Percentiles rank a stretch among this genome's conserved stretches.
These are phyloP conservation scores for Cystobasidium sp. DNA, from an alignment of 1,284 basidiomycete species.

Conservation along the genomic window DNA sequence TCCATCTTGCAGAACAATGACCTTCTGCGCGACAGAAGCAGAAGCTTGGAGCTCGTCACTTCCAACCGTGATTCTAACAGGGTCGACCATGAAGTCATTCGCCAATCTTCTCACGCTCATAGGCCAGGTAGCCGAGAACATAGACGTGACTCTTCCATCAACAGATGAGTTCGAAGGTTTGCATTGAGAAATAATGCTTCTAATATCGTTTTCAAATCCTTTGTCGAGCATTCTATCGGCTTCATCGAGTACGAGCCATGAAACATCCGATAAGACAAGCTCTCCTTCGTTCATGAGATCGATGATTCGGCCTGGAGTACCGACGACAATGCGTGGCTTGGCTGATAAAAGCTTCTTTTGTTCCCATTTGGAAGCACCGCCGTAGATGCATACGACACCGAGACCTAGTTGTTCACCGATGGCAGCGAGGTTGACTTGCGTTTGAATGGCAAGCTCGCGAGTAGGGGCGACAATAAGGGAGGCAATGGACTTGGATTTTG, in stretches of 20 bases:
- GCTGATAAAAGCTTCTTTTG: constrained; percentile 70
- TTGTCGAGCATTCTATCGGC: constrained; percentile 98
- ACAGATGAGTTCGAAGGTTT: constrained; percentile 61
- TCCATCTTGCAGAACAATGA: constrained; percentile 88
- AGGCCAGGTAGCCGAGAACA: constrained; percentile 96
- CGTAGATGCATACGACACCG: constrained; percentile 83
- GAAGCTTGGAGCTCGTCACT: constrained; percentile 95
- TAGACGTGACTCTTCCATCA: constrained; percentile 57
- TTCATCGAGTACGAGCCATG: constrained; percentile 93
- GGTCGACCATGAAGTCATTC: constrained; percentile 81
- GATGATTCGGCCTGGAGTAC: constrained; percentile 90
- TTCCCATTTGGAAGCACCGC: constrained; percentile 84
- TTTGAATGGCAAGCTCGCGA: constrained; percentile 92
- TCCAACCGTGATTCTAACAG: constrained; percentile 90
- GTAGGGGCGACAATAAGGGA: constrained; percentile 91
- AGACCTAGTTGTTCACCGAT: constrained; percentile 79
- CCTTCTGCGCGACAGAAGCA: constrained; percentile 74
- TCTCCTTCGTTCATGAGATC: constrained; percentile 85
- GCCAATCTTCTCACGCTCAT: constrained; percentile 94
- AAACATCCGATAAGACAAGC: constrained; percentile 79
- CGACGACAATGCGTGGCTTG: constrained; percentile 78
- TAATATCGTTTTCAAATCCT: constrained; percentile 98
- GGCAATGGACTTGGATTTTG: constrained; percentile 64
- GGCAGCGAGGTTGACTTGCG: constrained; percentile 78
- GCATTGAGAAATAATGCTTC: constrained; percentile 78